Evolutionary conservation across 352 stramenopile genomes (phyloP).

Genomic region (Phytopythium kandeliae): DNA sequence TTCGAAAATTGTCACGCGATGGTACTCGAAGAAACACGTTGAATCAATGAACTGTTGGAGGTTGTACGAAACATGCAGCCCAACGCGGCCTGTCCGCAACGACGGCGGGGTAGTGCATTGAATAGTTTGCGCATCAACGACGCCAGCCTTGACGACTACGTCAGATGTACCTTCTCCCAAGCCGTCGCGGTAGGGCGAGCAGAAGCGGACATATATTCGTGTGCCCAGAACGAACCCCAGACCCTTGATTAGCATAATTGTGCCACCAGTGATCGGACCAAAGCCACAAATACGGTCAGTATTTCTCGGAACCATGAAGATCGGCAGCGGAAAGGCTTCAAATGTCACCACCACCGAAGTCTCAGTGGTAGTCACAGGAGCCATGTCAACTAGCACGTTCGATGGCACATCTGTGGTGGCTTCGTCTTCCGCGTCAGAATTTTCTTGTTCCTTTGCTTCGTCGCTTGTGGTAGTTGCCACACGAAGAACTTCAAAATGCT

Average conservation of each 20-base stretch:
- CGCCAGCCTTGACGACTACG: constrained; percentile 37
- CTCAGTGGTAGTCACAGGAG: too few relatives aligned
- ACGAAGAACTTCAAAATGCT: constrained; percentile 44
- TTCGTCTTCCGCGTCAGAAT: constrained; percentile 4
- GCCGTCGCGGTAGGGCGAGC: constrained; percentile 25
- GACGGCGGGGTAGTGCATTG: constrained; percentile 36
- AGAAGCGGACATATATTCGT: constrained; percentile 63
- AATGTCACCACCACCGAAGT: constrained; percentile 40
- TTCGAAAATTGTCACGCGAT: constrained; percentile 32
- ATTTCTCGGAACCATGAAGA: constrained; percentile 43
- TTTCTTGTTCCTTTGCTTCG: not conserved
- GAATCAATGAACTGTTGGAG: constrained; percentile 66
- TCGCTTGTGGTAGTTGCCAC: not conserved
- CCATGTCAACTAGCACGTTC: too few relatives aligned
- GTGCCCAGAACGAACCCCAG: constrained; percentile 49
- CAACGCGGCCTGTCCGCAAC: constrained; percentile 24
- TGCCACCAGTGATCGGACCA: constrained; percentile 36
- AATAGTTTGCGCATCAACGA: constrained; percentile 51
- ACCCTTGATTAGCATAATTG: constrained; percentile 48
- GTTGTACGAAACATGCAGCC: constrained; percentile 65
- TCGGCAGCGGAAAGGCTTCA: constrained; percentile 46
- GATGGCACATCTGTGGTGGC: not conserved
- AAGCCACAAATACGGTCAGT: constrained; percentile 42
- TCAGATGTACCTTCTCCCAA: constrained; percentile 27
- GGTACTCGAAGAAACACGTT: constrained; percentile 66